Conservation (phyloP, 1,284 basidiomycete genomes). For the Cryptococcus sp. region DNA sequence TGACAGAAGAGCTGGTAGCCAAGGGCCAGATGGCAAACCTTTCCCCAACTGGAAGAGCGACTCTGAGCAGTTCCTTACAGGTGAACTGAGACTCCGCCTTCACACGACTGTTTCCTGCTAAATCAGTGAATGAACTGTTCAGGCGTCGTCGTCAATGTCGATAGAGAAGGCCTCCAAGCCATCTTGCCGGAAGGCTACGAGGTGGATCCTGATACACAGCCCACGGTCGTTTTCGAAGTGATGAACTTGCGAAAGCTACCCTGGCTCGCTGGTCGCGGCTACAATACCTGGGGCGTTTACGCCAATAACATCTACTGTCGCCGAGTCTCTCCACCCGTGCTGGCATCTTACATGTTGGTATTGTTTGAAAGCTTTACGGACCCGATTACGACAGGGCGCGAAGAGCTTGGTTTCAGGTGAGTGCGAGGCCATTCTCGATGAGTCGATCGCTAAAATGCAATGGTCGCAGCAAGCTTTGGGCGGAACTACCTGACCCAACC, state of each 20-base stretch:
- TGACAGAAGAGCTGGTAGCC: background rate
- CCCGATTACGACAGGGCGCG: background rate
- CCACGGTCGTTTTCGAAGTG: background rate
- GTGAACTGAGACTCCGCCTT: background rate
- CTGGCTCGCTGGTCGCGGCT: background rate
- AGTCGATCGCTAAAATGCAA: background rate
- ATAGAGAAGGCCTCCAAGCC: background rate
- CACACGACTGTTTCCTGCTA: background rate
- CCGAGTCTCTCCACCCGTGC: background rate
- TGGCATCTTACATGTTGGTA: background rate
- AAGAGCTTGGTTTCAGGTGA: background rate
- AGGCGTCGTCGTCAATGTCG: background rate
- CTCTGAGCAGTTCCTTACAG: background rate
- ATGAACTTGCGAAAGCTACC: background rate
- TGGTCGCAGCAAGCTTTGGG: background rate
- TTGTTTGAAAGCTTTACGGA: background rate
- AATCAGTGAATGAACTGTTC: too few species aligned
- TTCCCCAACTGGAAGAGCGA: background rate
- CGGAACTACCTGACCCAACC: background rate
- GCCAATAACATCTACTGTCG: background rate
- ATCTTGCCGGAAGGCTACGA: background rate
- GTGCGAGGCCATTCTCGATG: background rate
- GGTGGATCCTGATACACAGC: background rate
- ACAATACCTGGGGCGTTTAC: constrained; percentile 1
- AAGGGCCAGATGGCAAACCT: background rate